Base-by-base conservation (phyloP, 805 yeast species). In the Metahyphopichia silvanorum region DNA sequence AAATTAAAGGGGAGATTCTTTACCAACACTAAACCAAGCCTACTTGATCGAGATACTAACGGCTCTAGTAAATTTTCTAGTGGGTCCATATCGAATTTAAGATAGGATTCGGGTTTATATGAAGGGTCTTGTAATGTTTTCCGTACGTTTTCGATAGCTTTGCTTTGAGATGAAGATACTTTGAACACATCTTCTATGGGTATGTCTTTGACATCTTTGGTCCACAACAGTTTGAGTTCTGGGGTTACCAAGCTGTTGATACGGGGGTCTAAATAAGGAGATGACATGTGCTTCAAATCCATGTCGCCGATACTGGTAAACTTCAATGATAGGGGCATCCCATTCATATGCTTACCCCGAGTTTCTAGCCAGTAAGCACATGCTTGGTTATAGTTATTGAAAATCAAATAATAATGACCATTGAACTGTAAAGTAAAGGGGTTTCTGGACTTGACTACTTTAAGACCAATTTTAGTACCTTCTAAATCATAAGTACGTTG, bases 381-480 rank as follows among this genome's bases (percentile, higher is more conserved):
- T 0, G 87, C 86, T 13, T 67, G 70, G 16, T 63, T 60, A 23
- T 53, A 48, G 24, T 60, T 53, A 4, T 61, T 60, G 46, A 82
- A 82, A 5, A 76, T 49, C 21, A 82, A 51, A 48, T 71, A 81
- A 49, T 77, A 78, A 4, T 69, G 64, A 25, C 74, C 71, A 37
- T 65, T 55, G 18, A 73, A 67, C 23, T 55, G 40, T 16, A 82
- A 48, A 12, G 60, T 67, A 2, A 49, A 31, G 0, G 76, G 72
- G 39, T 71, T 60, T 32, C 88, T 51, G 9, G 74, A 73, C 35
- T 77, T 69, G 11, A 75, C 58, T 3, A 71, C 64, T n/a, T 53
- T 53, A 31, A 73, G 62, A 5, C 44, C 36, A 5, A 49, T 40
- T n/a, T n/a, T n/a, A 9, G 33, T 39, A 19, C 43, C 37, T 5